Base-by-base conservation (phyloP, 257 asterid species). In the Jasminum sambac region DNA sequence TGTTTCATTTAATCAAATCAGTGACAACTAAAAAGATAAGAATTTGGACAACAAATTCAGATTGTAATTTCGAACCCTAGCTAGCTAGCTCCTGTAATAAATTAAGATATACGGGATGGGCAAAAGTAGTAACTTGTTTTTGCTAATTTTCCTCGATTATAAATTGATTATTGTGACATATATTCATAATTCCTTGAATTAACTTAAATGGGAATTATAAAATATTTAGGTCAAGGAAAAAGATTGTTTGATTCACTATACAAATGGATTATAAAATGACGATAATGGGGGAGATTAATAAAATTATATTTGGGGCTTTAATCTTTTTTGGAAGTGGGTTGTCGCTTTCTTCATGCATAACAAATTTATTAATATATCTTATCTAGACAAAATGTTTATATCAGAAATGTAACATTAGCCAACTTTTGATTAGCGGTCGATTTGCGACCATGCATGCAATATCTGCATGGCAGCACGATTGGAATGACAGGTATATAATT, bases 281-380 rank as follows among this genome's bases (percentile, higher is more conserved):
- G 36, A 30, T 30, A 30, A 30, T 30, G 36, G 36, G 36, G 4
- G 36, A 30, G 36, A n/a, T 30, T 30, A 30, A 30, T 30, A 30
- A 39, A 39, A 65, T 11, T 69, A 5, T 39, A 6, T 34, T 38
- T 26, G 10, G 72, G 9, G 52, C 64, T 34, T 46, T 65, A 46
- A 36, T 74, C 74, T 73, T 48, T 48, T 76, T 76, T 43, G 10
- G 61, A 73, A 81, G 85, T 71, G 81, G 81, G 81, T 67, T 84
- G 86, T 79, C 86, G 84, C 74, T 40, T 81, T 74, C 70, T 69
- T 36, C 72, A 78, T 60, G 72, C 66, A 57, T 80, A 74, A 68
- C 69, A 76, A 74, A 68, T 48, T 7, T n/a, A 48, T n/a, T 48
- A 48, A 48, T n/a, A n/a, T n/a, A n/a, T 48, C 58, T 48, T 48